These are phyloP conservation scores for Fusarium sp. DNA, from an alignment of 2,329 filamentous ascomycete species.

Conservation along the genomic window DNA sequence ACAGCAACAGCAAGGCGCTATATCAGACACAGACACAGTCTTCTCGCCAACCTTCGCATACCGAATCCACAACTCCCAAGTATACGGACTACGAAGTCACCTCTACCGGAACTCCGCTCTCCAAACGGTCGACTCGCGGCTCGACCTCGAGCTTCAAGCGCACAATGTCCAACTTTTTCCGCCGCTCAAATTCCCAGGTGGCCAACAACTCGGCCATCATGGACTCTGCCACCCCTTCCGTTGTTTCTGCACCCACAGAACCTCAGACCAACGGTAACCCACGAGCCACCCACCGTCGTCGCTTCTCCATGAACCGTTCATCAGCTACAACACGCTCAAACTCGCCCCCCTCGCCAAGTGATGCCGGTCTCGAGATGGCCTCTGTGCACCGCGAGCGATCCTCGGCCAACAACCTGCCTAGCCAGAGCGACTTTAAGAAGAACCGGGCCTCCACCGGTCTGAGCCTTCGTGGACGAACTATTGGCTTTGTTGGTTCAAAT, in stretches of 20 bases:
- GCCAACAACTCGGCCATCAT: constrained; percentile 32
- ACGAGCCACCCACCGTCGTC: constrained; percentile 45
- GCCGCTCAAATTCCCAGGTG: constrained; percentile 52
- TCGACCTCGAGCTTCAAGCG: constrained; percentile 59
- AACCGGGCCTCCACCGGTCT: constrained; percentile 63
- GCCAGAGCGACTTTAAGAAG: constrained; percentile 61
- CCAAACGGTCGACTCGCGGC: constrained; percentile 55
- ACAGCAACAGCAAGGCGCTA: constrained; percentile 19
- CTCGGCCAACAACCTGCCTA: constrained; percentile 50
- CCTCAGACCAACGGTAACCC: constrained; percentile 45
- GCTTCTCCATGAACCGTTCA: constrained; percentile 60
- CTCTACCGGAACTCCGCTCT: constrained; percentile 44
- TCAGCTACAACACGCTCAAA: constrained; percentile 59
- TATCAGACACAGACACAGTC: constrained; percentile 33
- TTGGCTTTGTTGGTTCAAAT: constrained; percentile 57
- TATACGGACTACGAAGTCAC: constrained; percentile 38
- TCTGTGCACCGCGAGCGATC: constrained; percentile 39
- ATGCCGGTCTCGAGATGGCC: constrained; percentile 57
- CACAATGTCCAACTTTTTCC: constrained; percentile 62
- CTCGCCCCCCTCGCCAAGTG: constrained; percentile 61
- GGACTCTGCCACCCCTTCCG: constrained; percentile 41
- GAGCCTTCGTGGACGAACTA: constrained; percentile 57
- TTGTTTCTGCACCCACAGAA: constrained; percentile 38
- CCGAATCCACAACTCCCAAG: constrained; percentile 36
- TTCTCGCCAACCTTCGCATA: constrained; percentile 31